Base-by-base conservation (phyloP, 116 monocot species). In the Phalaenopsis hybrid region DNA sequence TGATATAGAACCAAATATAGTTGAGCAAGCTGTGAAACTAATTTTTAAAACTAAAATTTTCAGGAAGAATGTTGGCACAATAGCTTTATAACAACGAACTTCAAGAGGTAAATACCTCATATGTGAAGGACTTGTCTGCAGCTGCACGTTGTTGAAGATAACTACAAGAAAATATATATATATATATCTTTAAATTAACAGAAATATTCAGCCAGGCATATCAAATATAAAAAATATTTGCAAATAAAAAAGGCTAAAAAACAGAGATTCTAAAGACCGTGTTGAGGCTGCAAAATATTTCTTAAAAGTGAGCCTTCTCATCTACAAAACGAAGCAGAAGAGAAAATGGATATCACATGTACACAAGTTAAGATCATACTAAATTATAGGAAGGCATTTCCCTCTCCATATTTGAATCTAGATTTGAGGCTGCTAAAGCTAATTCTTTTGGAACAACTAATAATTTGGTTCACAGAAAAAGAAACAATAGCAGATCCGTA, bases 81-180 rank as follows among this genome's bases (percentile, higher is more conserved):
- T 15, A 72, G 13, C 34, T 72, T 34, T 15, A 13, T 2, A 0
- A 72, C 37, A 72, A 23, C 11, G 12, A 37, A 34, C 72, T 23
- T 0, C 23, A 11, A 72, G 37, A 72, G 37, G 23, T 3, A 72
- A 37, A 81, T 85, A 93, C 92, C 92, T 93, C 92, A 86, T 88
- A 93, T 61, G 92, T 79, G 86, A 93, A 93, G 49, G 86, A 86
- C 78, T 85, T 86, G 23, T 90, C 90, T 5, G 69, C 58, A 34
- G 78, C 77, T 79, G 89, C 82, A 59, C 92, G 92, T 70, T 90
- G 28, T 59, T 93, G 85, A 50, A 93, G 89, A 86, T 90, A 93
- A 76, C 92, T 93, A 83, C 52, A 93, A 84, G 80, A 31, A 83
- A 78, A 50, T 23, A 48, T 6, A 48, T 48, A 5, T 7, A 48